Evolutionary conservation across 2,329 filamentous ascomycete species (phyloP).

Genomic region (Aspergillus unguis): DNA sequence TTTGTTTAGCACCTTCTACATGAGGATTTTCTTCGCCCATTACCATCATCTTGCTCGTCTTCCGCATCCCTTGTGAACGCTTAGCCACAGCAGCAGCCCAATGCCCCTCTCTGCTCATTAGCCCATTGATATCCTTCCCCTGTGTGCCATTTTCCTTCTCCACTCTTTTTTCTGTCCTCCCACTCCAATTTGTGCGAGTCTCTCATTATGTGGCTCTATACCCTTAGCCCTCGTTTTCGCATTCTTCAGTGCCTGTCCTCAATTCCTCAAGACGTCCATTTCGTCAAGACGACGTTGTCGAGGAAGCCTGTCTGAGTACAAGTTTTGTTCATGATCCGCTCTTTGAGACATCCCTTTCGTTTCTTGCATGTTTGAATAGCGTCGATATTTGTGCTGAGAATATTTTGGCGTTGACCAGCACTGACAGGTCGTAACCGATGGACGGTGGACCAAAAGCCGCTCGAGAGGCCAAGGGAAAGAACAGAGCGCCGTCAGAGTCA

Average conservation of each 20-base stretch:
- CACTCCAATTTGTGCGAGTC: conserved; percentile 10
- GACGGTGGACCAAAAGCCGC: conserved; percentile 12
- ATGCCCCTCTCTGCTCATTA: neutral
- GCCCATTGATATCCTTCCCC: conserved; percentile 2
- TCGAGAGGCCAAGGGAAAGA: conserved; percentile 1
- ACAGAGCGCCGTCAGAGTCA: neutral
- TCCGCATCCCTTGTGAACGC: neutral
- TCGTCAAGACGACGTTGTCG: neutral
- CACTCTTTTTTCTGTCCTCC: conserved; percentile 9
- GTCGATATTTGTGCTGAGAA: neutral
- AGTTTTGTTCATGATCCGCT: neutral
- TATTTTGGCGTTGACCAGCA: neutral
- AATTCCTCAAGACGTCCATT: neutral
- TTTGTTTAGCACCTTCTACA: no score
- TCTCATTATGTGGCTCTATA: conserved; percentile 10
- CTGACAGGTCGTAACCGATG: conserved; percentile 14
- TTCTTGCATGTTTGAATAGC: neutral
- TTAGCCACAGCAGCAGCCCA: neutral
- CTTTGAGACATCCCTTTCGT: neutral
- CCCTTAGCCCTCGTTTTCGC: conserved; percentile 6
- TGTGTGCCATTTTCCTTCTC: conserved; percentile 6
- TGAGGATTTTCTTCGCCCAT: no score
- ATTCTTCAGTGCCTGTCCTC: neutral
- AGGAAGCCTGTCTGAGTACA: neutral
- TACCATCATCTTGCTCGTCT: neutral